phyloP scores from a whole-genome alignment of 257 asterid genomes.

The Voacanga thouarsii region DNA sequence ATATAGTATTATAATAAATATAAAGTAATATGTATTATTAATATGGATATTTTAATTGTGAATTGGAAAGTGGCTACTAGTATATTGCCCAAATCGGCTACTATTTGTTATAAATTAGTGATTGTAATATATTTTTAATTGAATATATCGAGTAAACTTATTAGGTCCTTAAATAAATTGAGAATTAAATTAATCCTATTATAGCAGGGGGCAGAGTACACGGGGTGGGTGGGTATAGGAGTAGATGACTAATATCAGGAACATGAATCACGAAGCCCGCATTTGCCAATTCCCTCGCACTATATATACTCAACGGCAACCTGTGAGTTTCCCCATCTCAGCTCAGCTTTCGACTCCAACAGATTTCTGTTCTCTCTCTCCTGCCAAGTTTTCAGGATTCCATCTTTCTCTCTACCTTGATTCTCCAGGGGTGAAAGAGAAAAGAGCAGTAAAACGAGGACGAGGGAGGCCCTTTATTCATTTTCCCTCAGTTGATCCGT shows the following conservation, averaged over 20 bases:
- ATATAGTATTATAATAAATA: no score
- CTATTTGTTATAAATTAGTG: no score
- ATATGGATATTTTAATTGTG: no score
- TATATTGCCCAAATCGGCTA: no score
- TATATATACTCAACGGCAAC: slow-evolving; percentile 27
- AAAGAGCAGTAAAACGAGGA: background rate
- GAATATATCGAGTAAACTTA: background rate
- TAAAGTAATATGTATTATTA: no score
- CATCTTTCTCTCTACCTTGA: background rate
- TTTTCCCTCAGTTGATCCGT: slow-evolving; percentile 5
- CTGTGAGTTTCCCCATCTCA: slow-evolving; percentile 17
- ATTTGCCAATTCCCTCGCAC: slow-evolving; percentile 28
- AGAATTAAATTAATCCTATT: background rate
- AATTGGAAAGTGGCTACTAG: no score
- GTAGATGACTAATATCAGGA: background rate
- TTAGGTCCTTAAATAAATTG: background rate
- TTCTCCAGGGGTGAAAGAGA: background rate
- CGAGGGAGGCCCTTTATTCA: slow-evolving; percentile 3
- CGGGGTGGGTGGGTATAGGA: background rate
- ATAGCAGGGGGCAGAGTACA: background rate
- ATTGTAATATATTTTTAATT: no score
- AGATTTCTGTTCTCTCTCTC: slow-evolving; percentile 13
- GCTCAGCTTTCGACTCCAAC: background rate
- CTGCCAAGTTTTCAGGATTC: slow-evolving; percentile 20
- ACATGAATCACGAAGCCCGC: slow-evolving; percentile 52